Evolutionary conservation across 108 stramenopile species (phyloP), one percentile per base, ranked within the genome.

Genomic region (Nitzschia sp.): DNA sequence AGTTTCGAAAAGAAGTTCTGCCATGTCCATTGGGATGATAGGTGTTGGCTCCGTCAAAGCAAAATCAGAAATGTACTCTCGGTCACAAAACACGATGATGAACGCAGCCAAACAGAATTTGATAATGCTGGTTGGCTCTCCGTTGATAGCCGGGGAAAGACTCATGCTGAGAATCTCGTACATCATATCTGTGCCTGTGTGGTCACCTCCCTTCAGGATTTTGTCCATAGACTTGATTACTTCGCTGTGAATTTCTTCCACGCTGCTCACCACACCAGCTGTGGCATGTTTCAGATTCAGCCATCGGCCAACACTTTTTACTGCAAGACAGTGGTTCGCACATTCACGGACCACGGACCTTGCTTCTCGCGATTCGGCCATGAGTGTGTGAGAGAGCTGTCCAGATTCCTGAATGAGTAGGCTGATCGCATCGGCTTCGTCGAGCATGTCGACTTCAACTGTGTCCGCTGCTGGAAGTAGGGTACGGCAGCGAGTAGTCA

Each of bases 221-320:
- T 80, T 82, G 34, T 91, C 85, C 69, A 85, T 81, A 8, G 80
- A 82, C 35, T 85, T 88, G 1, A 81, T 58, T 8, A 88, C 77
- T 53, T 80, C 80, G 22, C 69, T 53, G 45, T 85, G 76, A 33
- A 75, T 74, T 48, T 80, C 79, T 38, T 77, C 83, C 0, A 70
- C 72, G 32, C 72, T 74, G 61, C 69, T 77, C n/a, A 71, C 72
- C 5, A 69, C 83, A 34, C 85, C 88, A 53, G 79, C 79, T 9
- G 90, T 86, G 21, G 76, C 84, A 53, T 86, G 83, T 41, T 91
- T 91, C 57, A 88, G 56, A 53, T 78, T 79, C 15, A 86, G 50
- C 90, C 90, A 91, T 19, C 90, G 81, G 1, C 90, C 90, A 19
- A 85, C 85, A 63, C 71, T 80, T 32, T 88, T 91, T 6, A 88